These are phyloP conservation scores for Coemansia reversa DNA, from an alignment of 192 early-diverging fungal species.

Conservation along the genomic window DNA sequence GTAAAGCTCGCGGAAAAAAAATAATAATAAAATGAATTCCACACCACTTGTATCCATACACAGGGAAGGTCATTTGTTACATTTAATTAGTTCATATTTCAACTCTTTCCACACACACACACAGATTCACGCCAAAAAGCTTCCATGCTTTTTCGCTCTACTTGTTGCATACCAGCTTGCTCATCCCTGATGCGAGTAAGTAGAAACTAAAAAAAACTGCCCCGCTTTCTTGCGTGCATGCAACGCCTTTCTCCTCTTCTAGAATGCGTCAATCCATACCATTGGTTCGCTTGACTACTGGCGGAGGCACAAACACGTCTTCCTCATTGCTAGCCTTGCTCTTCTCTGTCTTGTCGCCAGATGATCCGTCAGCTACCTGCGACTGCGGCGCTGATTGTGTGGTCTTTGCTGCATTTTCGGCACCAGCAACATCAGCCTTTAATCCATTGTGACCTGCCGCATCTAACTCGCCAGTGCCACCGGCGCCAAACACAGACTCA, in stretches of 20 bases:
- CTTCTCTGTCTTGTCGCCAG: slow-evolving; percentile 1
- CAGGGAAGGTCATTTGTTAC: not conserved
- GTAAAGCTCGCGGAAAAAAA: not conserved
- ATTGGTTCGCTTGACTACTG: slow-evolving; percentile 53
- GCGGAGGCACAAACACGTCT: slow-evolving; percentile 48
- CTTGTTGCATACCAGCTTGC: slow-evolving; percentile 11
- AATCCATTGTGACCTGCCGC: not conserved
- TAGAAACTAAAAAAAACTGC: slow-evolving; percentile 2
- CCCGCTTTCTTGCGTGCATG: not conserved
- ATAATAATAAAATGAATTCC: not conserved
- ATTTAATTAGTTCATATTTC: not conserved
- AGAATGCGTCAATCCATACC: slow-evolving; percentile 29
- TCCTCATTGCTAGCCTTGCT: slow-evolving; percentile 14
- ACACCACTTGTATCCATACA: not conserved
- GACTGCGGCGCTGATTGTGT: not conserved
- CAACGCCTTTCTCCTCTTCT: not conserved
- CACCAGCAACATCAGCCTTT: slow-evolving; percentile 3
- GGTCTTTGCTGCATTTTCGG: not conserved
- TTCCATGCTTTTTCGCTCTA: not conserved
- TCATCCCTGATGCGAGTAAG: not conserved
- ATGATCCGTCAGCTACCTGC: not conserved
- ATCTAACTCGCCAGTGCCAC: not conserved
- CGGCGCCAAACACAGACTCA: slow-evolving; percentile 50
- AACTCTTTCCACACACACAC: not conserved
- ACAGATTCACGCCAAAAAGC: not conserved